Percentiles rank a stretch among this genome's conserved stretches.
Evolutionary conservation across 805 yeast species (phyloP).

Genomic region (Candida methanosorbosa): DNA sequence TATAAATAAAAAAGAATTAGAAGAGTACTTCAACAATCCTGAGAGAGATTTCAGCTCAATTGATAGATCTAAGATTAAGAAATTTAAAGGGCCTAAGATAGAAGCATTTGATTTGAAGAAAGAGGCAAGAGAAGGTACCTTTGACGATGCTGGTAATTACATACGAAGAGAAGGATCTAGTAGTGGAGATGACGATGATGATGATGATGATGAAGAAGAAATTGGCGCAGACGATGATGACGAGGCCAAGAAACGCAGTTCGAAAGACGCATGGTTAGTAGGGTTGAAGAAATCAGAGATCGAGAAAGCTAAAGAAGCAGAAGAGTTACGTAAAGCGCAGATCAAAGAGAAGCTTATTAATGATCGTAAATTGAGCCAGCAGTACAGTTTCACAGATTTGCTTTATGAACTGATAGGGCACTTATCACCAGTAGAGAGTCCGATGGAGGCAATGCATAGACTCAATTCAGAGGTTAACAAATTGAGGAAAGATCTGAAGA

Average conservation of each 20-base stretch:
- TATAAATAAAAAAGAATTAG: constrained; percentile 1
- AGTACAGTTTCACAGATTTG: constrained; percentile 11
- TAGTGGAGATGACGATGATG: constrained; percentile 19
- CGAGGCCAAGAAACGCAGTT: constrained; percentile 5
- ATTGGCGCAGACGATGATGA: constrained; percentile 20
- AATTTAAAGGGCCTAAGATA: constrained; percentile 29
- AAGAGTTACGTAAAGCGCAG: constrained; percentile 13
- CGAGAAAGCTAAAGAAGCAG: constrained; percentile 15
- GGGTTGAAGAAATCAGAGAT: constrained; percentile 15
- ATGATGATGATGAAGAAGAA: constrained; percentile 10
- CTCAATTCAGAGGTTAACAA: constrained; percentile 19
- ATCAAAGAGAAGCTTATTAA: constrained; percentile 8
- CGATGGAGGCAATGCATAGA: constrained; percentile 45
- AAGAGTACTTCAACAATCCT: constrained; percentile 22
- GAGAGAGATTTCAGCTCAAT: constrained; percentile 14
- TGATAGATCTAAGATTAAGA: constrained; percentile 7
- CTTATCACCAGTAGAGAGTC: constrained; percentile 51
- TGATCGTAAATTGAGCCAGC: constrained; percentile 7
- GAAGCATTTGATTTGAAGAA: constrained; percentile 56
- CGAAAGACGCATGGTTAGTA: constrained; percentile 26
- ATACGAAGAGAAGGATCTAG: constrained; percentile 21
- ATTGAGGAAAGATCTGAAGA: constrained; percentile 6
- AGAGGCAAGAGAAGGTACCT: constrained; percentile 50
- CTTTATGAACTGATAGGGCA: constrained; percentile 27
- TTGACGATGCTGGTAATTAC: constrained; percentile 55